A percentile compares a stretch with the other conserved stretches of the same genome.
phyloP scores from a whole-genome alignment of 1,139 yeast species.

The Geotrichum klebahnii region DNA sequence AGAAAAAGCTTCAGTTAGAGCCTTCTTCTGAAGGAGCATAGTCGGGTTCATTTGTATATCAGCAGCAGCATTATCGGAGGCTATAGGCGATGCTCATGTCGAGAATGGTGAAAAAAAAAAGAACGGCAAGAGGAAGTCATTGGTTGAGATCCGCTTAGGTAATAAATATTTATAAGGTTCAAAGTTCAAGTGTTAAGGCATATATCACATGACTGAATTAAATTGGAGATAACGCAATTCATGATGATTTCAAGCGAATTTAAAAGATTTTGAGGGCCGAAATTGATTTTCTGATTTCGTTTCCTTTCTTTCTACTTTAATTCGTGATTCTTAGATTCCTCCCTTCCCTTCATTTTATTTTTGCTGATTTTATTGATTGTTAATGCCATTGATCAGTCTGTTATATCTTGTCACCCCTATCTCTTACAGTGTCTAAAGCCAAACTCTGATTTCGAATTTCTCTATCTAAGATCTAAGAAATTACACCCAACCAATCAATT shows the following conservation, averaged over 20 bases:
- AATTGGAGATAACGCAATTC: conserved; percentile 1
- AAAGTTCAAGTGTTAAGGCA: background rate
- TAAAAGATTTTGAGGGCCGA: too few relatives aligned
- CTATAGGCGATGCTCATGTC: background rate
- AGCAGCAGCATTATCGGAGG: background rate
- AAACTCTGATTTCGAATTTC: background rate
- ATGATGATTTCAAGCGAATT: too few relatives aligned
- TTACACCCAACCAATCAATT: background rate
- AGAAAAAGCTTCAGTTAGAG: background rate
- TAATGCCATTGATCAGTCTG: too few relatives aligned
- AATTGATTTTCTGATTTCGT: background rate
- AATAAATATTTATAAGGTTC: background rate
- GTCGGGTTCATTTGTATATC: conserved; percentile 1
- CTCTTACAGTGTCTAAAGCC: background rate
- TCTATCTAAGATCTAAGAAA: background rate
- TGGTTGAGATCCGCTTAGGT: background rate
- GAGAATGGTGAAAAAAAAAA: background rate
- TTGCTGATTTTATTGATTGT: too few relatives aligned
- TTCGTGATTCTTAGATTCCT: background rate
- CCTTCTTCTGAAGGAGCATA: conserved; percentile 1
- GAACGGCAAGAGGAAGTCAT: background rate
- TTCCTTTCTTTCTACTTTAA: background rate
- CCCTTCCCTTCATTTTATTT: background rate
- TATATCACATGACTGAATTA: background rate
- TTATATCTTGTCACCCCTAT: too few relatives aligned